Conservation (phyloP, 257 asterid genomes). For the Dorcoceras hygrometricum region DNA sequence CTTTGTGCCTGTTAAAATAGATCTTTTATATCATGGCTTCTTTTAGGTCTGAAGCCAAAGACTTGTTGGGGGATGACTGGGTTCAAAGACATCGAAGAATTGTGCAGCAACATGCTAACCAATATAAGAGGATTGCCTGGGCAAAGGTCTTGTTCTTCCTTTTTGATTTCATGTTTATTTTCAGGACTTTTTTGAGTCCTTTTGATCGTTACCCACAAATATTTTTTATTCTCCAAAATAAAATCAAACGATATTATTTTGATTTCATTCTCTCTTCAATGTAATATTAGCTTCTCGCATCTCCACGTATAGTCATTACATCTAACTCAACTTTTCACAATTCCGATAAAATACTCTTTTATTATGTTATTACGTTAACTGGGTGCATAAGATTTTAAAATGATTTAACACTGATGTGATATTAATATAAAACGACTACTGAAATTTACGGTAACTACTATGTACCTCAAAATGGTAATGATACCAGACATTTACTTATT, state of each 20-base stretch:
- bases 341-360: neutral
- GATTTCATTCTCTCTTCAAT: neutral
- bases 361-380: too few relatives aligned
- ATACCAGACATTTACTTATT: too few relatives aligned
- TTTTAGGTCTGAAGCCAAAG: conserved; percentile 97
- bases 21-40: conserved; percentile 23
- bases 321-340: neutral
- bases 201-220: neutral
- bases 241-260: too few relatives aligned
- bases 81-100: conserved; percentile 95
- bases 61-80: conserved; percentile 98
- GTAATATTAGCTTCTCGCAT: neutral
- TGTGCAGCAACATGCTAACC: conserved; percentile 98
- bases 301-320: neutral
- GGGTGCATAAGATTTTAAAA: neutral
- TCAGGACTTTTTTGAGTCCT: neutral
- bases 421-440: too few relatives aligned
- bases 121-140: conserved; percentile 95
- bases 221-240: neutral
- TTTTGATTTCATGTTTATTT: neutral
- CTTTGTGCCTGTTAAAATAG: conserved; percentile 15
- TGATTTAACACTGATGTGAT: too few relatives aligned
- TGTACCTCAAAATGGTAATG: neutral
- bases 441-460: neutral
- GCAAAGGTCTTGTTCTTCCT: conserved; percentile 65